A percentile compares a stretch with the other conserved stretches of the same genome.
phyloP scores from a whole-genome alignment of 192 early-diverging fungal species.

The Backusella sp. region DNA sequence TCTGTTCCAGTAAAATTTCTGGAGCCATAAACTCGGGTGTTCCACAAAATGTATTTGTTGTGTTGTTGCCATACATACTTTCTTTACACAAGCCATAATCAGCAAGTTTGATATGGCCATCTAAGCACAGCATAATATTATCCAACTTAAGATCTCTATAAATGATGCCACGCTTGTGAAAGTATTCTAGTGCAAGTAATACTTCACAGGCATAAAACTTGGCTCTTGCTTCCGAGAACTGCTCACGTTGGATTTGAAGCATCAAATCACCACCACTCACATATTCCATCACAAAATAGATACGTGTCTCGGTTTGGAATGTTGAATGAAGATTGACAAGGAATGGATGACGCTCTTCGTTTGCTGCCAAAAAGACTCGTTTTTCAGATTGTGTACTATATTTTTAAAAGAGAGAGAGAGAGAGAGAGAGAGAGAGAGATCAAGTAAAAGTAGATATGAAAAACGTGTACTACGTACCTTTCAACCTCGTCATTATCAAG shows the following conservation, averaged over 20 bases:
- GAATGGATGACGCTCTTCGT: slow-evolving; percentile 91
- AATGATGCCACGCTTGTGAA: slow-evolving; percentile 90
- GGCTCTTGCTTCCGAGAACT: slow-evolving; percentile 88
- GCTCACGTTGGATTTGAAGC: slow-evolving; percentile 94
- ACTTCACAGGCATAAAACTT: slow-evolving; percentile 95
- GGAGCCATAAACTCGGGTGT: slow-evolving; percentile 92
- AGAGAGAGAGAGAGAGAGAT: neutral
- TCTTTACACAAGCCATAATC: slow-evolving; percentile 88
- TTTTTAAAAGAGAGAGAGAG: neutral
- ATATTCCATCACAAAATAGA: slow-evolving; percentile 99
- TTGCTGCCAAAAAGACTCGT: slow-evolving; percentile 90
- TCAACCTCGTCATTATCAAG: slow-evolving; percentile 98
- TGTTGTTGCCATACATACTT: slow-evolving; percentile 64
- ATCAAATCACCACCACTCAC: slow-evolving; percentile 96
- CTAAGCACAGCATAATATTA: slow-evolving; percentile 73
- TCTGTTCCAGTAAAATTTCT: slow-evolving; percentile 76
- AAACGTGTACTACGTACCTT: slow-evolving; percentile 38
- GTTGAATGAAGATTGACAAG: slow-evolving; percentile 94
- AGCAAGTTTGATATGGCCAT: slow-evolving; percentile 83
- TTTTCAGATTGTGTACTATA: slow-evolving; percentile 87
- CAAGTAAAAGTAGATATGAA: neutral
- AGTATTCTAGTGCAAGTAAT: slow-evolving; percentile 90
- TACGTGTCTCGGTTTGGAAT: slow-evolving; percentile 91
- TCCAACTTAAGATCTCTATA: slow-evolving; percentile 87
- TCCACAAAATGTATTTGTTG: slow-evolving; percentile 81